phyloP scores from a whole-genome alignment of 805 yeast species.

The Metschnikowia matae region DNA sequence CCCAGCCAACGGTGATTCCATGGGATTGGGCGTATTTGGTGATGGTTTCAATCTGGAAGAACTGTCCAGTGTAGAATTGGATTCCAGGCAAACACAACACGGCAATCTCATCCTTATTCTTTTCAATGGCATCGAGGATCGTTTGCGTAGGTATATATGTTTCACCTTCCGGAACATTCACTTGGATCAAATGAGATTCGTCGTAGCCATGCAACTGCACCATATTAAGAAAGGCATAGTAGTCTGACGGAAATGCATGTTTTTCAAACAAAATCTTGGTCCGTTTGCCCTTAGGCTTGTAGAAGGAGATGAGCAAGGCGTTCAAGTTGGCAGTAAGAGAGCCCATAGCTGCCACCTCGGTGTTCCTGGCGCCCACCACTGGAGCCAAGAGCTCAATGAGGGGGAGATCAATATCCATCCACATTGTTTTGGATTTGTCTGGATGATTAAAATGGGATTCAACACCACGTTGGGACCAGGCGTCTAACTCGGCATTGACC shows the following conservation, averaged over 20 bases:
- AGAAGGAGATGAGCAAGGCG: conserved; percentile 67
- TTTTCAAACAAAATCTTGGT: conserved; percentile 78
- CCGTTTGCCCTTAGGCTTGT: conserved; percentile 56
- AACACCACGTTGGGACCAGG: conserved; percentile 81
- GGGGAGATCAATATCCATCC: conserved; percentile 86
- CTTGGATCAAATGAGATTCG: conserved; percentile 56
- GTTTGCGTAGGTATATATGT: conserved; percentile 58
- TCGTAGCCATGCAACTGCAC: conserved; percentile 53
- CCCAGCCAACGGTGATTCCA: conserved; percentile 80
- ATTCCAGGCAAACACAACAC: conserved; percentile 80
- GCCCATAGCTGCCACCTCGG: conserved; percentile 88
- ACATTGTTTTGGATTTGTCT: conserved; percentile 49
- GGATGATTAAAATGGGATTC: conserved; percentile 80
- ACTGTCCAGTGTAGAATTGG: conserved; percentile 90
- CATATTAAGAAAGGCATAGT: conserved; percentile 76
- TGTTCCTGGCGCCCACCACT: conserved; percentile 66
- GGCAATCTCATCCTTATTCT: conserved; percentile 58
- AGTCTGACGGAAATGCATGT: conserved; percentile 90
- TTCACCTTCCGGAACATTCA: conserved; percentile 58
- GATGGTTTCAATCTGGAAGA: conserved; percentile 68
- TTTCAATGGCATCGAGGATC: conserved; percentile 53
- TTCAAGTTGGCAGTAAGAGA: conserved; percentile 81
- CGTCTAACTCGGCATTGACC: conserved; percentile 63
- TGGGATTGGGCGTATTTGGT: conserved; percentile 55
- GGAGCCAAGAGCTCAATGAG: conserved; percentile 64